Conservation (phyloP, 352 stramenopile genomes). For the Phytophthora foliorum region DNA sequence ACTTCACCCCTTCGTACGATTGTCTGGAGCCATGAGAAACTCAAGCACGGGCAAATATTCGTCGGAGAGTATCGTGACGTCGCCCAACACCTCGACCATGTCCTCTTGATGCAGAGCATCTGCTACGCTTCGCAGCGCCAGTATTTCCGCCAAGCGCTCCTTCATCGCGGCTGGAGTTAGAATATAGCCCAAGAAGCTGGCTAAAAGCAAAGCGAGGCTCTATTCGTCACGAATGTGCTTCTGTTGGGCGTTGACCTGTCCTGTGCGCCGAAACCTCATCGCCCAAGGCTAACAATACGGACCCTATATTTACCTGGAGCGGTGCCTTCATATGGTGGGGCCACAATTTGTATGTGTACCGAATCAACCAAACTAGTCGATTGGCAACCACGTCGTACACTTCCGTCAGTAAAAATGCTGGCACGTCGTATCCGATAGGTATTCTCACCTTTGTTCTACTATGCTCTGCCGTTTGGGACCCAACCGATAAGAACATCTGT, state of each 20-base stretch:
- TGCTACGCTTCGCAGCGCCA: conserved; percentile 49
- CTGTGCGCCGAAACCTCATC: not conserved
- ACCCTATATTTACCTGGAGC: too few species aligned
- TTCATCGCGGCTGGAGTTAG: conserved; percentile 35
- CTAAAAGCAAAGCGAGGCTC: conserved; percentile 12
- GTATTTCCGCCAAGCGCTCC: conserved; percentile 59
- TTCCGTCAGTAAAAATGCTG: too few species aligned
- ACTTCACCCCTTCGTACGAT: conserved; percentile 41
- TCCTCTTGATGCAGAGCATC: conserved; percentile 62
- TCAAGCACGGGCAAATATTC: conserved; percentile 67
- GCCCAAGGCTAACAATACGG: too few species aligned
- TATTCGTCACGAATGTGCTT: conserved; percentile 22
- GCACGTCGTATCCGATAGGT: too few species aligned
- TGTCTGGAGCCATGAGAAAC: conserved; percentile 73
- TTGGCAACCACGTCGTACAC: too few species aligned
- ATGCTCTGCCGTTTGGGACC: too few species aligned
- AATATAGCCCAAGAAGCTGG: conserved; percentile 1
- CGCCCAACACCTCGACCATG: conserved; percentile 53
- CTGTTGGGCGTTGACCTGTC: not conserved
- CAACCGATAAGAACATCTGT: too few species aligned
- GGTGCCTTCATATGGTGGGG: too few species aligned
- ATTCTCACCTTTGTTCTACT: too few species aligned
- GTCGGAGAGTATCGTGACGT: conserved; percentile 61
- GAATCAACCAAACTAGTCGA: not conserved
- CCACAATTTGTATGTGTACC: too few species aligned